Percentiles rank a stretch among this genome's conserved stretches.
phyloP scores from a whole-genome alignment of 73 alveolate species.

The Urostyla sp. region DNA sequence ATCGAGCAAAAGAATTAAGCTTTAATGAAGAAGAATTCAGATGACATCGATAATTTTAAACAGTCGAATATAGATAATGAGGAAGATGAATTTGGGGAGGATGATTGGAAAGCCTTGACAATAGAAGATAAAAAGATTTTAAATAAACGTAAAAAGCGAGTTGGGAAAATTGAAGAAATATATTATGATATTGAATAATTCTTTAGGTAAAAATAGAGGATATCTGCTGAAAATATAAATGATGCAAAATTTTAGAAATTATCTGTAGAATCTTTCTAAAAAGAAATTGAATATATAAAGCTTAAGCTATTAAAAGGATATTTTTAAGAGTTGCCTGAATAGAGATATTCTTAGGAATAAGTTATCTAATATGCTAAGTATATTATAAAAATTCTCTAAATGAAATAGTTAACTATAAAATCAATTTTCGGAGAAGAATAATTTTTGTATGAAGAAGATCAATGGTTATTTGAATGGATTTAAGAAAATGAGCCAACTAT shows the following conservation, averaged over 20 bases:
- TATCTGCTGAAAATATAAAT: neutral
- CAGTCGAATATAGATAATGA: neutral
- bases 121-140: conserved; percentile 39
- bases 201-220: conserved; percentile 21
- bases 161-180: conserved; percentile 22
- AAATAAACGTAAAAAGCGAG: conserved; percentile 33
- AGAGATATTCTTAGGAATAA: conserved; percentile 14
- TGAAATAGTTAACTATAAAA: neutral
- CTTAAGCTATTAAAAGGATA: conserved; percentile 17
- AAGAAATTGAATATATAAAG: neutral
- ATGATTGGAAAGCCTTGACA: conserved; percentile 15
- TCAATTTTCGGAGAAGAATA: neutral
- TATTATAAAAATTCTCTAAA: conserved; percentile 29
- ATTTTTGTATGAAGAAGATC: neutral
- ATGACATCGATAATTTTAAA: neutral
- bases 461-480: conserved; percentile 27
- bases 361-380: conserved; percentile 14
- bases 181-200: conserved; percentile 14
- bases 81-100: neutral
- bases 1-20: conserved; percentile 35
- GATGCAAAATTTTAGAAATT: neutral
- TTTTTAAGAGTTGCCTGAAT: conserved; percentile 42
- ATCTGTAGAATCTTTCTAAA: neutral
- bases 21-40: conserved; percentile 13
- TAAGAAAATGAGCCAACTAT: conserved; percentile 37